These are phyloP conservation scores for Nepenthes alata DNA, from an alignment of 179 eudicot genomes.

Conservation along the genomic window DNA sequence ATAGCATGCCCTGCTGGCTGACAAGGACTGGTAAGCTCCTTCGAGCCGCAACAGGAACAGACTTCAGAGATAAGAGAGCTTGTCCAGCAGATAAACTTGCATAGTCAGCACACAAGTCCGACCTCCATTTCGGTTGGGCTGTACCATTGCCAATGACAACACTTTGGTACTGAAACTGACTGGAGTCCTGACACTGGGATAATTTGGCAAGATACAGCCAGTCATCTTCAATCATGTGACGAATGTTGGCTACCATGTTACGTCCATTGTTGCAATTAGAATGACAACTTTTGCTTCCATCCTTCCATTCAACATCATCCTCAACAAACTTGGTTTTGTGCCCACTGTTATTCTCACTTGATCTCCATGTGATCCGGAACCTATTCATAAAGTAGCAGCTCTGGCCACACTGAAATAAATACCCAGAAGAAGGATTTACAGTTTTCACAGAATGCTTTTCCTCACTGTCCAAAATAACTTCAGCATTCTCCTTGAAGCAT, in stretches of 20 bases:
- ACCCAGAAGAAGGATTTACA: constrained; percentile 1
- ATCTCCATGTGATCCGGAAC: constrained; percentile 48
- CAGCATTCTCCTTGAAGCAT: constrained; percentile 32
- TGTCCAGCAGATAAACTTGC: constrained; percentile 36
- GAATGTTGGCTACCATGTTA: constrained; percentile 32
- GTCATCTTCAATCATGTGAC: constrained; percentile 77
- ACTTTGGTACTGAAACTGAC: constrained; percentile 11
- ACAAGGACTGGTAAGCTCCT: constrained; percentile 70
- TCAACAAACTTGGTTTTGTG: too few relatives aligned
- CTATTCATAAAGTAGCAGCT: constrained; percentile 68
- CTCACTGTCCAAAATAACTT: constrained; percentile 14
- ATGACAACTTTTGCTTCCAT: constrained; percentile 4
- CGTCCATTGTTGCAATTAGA: constrained; percentile 23
- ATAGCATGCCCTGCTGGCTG: constrained; percentile 35
- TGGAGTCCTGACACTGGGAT: constrained; percentile 16
- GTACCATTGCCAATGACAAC: background rate
- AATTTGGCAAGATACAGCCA: constrained; percentile 76
- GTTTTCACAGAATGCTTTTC: constrained; percentile 12
- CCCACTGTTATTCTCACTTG: background rate
- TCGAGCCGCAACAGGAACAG: constrained; percentile 77
- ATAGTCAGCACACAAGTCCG: constrained; percentile 19
- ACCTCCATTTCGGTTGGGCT: constrained; percentile 7
- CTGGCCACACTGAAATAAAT: constrained; percentile 36
- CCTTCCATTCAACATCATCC: too few relatives aligned
- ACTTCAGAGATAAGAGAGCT: constrained; percentile 54